These are phyloP conservation scores for Hyaloscypha bicolor DNA, from an alignment of 495 filamentous ascomycete species.

Conservation along the genomic window DNA sequence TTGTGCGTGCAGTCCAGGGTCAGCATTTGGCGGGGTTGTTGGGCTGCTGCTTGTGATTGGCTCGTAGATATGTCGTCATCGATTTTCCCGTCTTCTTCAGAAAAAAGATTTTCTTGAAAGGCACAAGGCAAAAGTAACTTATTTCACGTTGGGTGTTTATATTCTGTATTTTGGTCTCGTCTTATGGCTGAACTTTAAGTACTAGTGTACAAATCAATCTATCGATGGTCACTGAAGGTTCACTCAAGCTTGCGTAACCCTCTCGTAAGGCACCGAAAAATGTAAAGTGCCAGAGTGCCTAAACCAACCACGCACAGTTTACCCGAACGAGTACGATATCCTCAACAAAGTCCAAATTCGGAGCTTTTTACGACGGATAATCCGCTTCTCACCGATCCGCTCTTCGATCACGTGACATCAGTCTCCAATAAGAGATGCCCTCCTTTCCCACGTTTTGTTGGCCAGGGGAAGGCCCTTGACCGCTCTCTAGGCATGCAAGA, in stretches of 20 bases:
- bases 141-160: not conserved
- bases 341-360: not conserved
- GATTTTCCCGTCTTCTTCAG: not conserved
- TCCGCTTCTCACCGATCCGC: not conserved
- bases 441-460: not conserved
- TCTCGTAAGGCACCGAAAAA: no score
- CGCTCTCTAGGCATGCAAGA: not conserved
- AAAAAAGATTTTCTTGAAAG: not conserved
- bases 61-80: not conserved
- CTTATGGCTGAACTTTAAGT: not conserved
- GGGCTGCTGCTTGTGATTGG: not conserved
- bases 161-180: not conserved
- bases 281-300: no score
- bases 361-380: not conserved
- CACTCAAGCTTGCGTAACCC: no score
- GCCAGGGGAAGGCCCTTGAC: not conserved
- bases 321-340: no score
- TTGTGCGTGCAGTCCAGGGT: not conserved
- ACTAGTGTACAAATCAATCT: not conserved
- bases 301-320: no score
- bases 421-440: not conserved
- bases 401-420: not conserved
- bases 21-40: not conserved
- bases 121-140: no score
- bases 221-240: no score